These are phyloP conservation scores for Scutellaria galericulata DNA, from an alignment of 257 asterid genomes.

Conservation along the genomic window DNA sequence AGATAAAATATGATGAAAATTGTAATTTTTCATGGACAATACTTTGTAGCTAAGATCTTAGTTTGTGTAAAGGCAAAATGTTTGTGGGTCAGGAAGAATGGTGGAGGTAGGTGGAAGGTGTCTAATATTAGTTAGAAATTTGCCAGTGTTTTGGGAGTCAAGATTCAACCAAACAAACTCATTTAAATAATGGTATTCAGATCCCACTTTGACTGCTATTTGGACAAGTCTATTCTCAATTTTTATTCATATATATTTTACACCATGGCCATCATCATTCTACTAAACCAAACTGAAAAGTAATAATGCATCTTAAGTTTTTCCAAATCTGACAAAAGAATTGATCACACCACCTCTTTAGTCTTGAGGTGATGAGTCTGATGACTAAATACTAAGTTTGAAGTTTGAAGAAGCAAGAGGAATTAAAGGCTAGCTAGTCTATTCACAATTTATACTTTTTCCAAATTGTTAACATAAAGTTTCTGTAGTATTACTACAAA, in stretches of 20 bases:
- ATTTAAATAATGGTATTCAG: not conserved
- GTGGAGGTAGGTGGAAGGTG: not conserved
- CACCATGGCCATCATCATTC: not conserved
- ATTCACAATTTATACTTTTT: too few relatives aligned
- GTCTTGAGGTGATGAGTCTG: too few relatives aligned
- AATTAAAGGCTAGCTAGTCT: too few relatives aligned
- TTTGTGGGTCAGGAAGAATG: not conserved
- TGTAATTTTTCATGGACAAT: too few relatives aligned
- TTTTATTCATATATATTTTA: not conserved
- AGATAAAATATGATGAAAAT: too few relatives aligned
- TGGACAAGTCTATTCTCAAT: slow-evolving; percentile 7
- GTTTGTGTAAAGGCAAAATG: not conserved
- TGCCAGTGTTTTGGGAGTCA: not conserved
- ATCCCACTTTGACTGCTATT: slow-evolving; percentile 10
- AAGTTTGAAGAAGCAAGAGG: too few relatives aligned
- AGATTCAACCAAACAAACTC: not conserved
- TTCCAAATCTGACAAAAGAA: too few relatives aligned
- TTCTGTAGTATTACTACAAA: too few relatives aligned
- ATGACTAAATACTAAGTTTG: too few relatives aligned
- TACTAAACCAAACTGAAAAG: not conserved
- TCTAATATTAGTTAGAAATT: not conserved
- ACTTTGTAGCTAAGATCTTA: not conserved
- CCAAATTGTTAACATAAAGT: too few relatives aligned
- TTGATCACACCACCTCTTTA: too few relatives aligned
- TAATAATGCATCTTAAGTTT: too few relatives aligned